Evolutionary conservation across 202 grass and related monocot species (phyloP), one percentile per base, ranked within the genome.

Genomic region (Panicum virgatum): DNA sequence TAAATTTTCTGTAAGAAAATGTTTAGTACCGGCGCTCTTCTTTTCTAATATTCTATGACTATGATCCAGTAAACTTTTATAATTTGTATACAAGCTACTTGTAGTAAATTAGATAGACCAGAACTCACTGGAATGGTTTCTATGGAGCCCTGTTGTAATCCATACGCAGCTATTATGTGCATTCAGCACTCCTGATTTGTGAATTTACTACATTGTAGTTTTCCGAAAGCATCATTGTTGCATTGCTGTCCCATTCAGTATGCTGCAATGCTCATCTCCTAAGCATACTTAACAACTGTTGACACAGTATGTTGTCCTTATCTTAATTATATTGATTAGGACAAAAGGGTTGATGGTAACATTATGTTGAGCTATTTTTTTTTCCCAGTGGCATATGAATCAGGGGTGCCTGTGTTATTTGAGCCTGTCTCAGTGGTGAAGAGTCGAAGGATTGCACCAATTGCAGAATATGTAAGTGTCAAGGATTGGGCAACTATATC

Each of bases 381-480:
- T 88, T 82, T 75, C 25, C 58, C 85, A 98, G 96, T 90, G 78
- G 90, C 96, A 83, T 82, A 74, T 75, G 80, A 76, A 78, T 88
- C 86, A 68, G 90, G 82, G n/a, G 81, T 95, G 29, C 96, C 92
- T 38, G 82, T 95, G 47, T 91, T 94, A 77, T 98, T 98, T 93
- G 96, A 98, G 63, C 96, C 96, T 27, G 96, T 98, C 57, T 98
- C 96, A 26, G 73, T 87, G 61, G 79, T 80, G 68, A 98, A 98
- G 84, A 85, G 92, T 86, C 83, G 30, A 88, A 95, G 92, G 90
- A 93, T 93, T 67, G 73, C 77, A 26, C 65, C 88, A 73, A 72
- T 98, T 34, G 84, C 85, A 73, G 67, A 95, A 80, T 88, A 89
- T 83, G 96, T 98, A 64, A 95, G 92, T 91, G 43, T 48, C 26